Percentiles rank a stretch among this genome's conserved stretches.
These are phyloP conservation scores for Hemisphaericaspora nanyangensis DNA, from an alignment of 805 yeast species.

Conservation along the genomic window DNA sequence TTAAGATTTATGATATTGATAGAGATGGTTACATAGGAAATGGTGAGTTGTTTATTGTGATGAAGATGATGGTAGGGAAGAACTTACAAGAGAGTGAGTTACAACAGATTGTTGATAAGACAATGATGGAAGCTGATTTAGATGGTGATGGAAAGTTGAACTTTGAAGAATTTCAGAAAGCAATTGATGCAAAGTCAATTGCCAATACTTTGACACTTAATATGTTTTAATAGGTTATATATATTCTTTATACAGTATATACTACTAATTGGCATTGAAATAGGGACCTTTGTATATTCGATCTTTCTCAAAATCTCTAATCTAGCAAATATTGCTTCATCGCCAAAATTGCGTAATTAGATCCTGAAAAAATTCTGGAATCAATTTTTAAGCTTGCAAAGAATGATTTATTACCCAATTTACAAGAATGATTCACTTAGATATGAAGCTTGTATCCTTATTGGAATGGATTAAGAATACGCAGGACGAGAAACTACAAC, in stretches of 20 bases:
- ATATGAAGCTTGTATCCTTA: conserved; percentile 13
- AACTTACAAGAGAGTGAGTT: conserved; percentile 81
- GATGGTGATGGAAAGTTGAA: conserved; percentile 86
- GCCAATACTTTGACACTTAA: conserved; percentile 58
- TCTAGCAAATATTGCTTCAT: too few relatives aligned
- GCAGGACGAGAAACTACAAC: conserved; percentile 16
- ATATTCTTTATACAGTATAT: too few relatives aligned
- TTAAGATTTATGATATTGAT: conserved; percentile 92
- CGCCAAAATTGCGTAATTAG: too few relatives aligned
- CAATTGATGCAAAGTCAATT: conserved; percentile 55
- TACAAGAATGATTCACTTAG: conserved; percentile 10
- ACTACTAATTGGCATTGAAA: too few relatives aligned
- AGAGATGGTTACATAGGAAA: conserved; percentile 92
- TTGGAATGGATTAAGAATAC: conserved; percentile 28
- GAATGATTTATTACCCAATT: too few relatives aligned
- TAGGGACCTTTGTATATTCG: too few relatives aligned
- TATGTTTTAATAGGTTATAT: conserved; percentile 23
- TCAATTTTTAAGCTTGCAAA: too few relatives aligned
- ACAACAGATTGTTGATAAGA: conserved; percentile 95
- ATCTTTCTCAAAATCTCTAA: too few relatives aligned
- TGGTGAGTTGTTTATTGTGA: conserved; percentile 88
- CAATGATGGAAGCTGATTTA: conserved; percentile 86
- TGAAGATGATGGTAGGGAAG: conserved; percentile 96
- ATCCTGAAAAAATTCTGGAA: too few relatives aligned
- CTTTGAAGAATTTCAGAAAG: conserved; percentile 80